A percentile compares a stretch with the other conserved stretches of the same genome.
Evolutionary conservation across 2,329 filamentous ascomycete genomes (phyloP).

Genomic region (Alternaria alternata): DNA sequence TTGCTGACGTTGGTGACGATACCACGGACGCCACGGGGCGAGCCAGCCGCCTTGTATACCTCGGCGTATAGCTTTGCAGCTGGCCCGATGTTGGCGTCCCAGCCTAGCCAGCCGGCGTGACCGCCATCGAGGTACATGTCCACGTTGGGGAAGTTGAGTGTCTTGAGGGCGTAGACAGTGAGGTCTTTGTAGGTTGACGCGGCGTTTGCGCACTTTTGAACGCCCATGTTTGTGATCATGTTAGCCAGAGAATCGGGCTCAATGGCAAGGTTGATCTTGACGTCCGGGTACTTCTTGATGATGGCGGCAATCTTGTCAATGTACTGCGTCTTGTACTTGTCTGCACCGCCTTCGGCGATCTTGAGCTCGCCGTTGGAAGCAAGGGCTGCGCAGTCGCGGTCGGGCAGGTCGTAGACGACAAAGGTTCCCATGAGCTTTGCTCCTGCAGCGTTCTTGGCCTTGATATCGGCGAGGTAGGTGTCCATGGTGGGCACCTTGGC

Average conservation of each 20-base stretch:
- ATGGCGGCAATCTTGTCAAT: slow-evolving; percentile 64
- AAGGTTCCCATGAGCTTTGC: slow-evolving; percentile 60
- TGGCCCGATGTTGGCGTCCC: slow-evolving; percentile 65
- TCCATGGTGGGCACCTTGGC: slow-evolving; percentile 60
- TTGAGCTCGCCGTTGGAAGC: slow-evolving; percentile 70
- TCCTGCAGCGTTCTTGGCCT: slow-evolving; percentile 58
- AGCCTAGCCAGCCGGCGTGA: slow-evolving; percentile 71
- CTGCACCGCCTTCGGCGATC: slow-evolving; percentile 61
- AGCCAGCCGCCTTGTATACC: slow-evolving; percentile 58
- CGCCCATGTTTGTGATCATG: slow-evolving; percentile 66
- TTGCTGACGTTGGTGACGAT: slow-evolving; percentile 67
- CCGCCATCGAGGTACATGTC: slow-evolving; percentile 71
- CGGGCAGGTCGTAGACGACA: slow-evolving; percentile 70
- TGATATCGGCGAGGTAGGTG: slow-evolving; percentile 58
- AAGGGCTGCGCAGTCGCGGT: slow-evolving; percentile 69
- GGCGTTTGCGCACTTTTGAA: slow-evolving; percentile 63
- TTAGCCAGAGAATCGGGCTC: slow-evolving; percentile 62
- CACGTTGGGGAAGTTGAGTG: slow-evolving; percentile 68
- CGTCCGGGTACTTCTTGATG: slow-evolving; percentile 63
- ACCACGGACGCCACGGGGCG: slow-evolving; percentile 59
- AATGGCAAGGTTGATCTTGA: slow-evolving; percentile 60
- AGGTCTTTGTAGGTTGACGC: slow-evolving; percentile 64
- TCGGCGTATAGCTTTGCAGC: slow-evolving; percentile 59
- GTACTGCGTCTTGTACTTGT: slow-evolving; percentile 60
- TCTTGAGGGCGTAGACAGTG: slow-evolving; percentile 64